phyloP scores from a whole-genome alignment of 129 eudicot genomes.

The Ambrosia trifida region DNA sequence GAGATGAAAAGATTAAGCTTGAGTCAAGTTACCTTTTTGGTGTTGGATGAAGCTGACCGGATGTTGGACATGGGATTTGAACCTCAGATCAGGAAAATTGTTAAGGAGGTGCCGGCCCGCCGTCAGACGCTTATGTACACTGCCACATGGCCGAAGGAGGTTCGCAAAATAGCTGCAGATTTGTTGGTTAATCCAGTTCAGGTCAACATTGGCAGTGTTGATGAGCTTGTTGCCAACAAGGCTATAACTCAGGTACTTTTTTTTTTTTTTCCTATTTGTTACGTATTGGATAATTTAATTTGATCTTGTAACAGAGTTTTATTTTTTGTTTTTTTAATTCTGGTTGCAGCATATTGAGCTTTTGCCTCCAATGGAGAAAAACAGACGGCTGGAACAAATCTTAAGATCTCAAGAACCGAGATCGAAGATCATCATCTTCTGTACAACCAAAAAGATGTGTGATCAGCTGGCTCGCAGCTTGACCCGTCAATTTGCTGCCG shows the following conservation, averaged over 20 bases:
- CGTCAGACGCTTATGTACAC: constrained; percentile 99
- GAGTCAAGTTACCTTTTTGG: constrained; percentile 84
- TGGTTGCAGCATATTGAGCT: constrained; percentile 70
- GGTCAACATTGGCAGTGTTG: constrained; percentile 90
- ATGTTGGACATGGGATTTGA: constrained; percentile 99
- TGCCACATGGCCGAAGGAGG: constrained; percentile 99
- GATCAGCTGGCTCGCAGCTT: constrained; percentile 80
- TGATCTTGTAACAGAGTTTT: background rate
- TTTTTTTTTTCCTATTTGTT: background rate
- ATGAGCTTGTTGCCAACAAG: constrained; percentile 96
- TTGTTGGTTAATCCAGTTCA: constrained; percentile 78
- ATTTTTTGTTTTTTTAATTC: background rate
- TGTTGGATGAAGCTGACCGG: constrained; percentile 94
- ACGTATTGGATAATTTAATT: background rate
- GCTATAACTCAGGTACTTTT: constrained; percentile 80
- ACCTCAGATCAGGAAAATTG: constrained; percentile 94
- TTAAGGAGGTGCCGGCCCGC: constrained; percentile 76
- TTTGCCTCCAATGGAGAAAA: constrained; percentile 72
- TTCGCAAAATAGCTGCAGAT: constrained; percentile 94
- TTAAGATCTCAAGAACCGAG: constrained; percentile 93
- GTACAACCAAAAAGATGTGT: constrained; percentile 97
- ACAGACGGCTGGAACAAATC: constrained; percentile 74
- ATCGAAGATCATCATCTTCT: constrained; percentile 78
- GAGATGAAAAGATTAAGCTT: constrained; percentile 83
- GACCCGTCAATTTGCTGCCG: constrained; percentile 78